Conservation (phyloP, 495 filamentous ascomycete species). For the Penicillium waksmanii region DNA sequence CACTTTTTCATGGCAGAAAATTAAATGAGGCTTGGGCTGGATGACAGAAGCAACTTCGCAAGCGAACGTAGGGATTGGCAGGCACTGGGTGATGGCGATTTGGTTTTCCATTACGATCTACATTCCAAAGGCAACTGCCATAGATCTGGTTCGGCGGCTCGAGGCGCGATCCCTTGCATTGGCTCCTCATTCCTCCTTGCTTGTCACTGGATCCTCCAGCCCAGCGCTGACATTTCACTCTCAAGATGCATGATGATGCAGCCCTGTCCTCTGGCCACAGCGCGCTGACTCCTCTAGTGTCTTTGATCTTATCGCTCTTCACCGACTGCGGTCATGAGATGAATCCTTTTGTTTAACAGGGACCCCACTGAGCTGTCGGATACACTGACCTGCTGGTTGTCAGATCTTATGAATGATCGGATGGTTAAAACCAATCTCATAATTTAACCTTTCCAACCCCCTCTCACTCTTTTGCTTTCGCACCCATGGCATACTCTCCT, state of each 20-base stretch:
- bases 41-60: neutral
- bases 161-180: constrained; percentile 30
- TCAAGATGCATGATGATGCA: constrained; percentile 23
- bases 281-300: constrained; percentile 2
- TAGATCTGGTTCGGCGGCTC: constrained; percentile 21
- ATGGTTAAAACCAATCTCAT: neutral
- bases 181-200: constrained; percentile 28
- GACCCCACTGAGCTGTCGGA: neutral
- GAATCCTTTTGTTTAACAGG: neutral
- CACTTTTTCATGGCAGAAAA: neutral
- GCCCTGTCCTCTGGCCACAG: constrained; percentile 10
- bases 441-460: neutral
- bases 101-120: constrained; percentile 21
- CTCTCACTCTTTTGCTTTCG: neutral
- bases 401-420: neutral
- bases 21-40: neutral
- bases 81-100: neutral
- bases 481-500: neutral
- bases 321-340: constrained; percentile 14
- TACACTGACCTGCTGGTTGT: neutral
- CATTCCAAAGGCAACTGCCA: constrained; percentile 35
- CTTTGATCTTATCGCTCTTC: constrained; percentile 19
- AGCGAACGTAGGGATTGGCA: neutral
- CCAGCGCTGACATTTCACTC: constrained; percentile 23
- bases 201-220: constrained; percentile 19